Base-by-base conservation (phyloP, 2,329 filamentous ascomycete species). In the Colletotrichum scovillei region DNA sequence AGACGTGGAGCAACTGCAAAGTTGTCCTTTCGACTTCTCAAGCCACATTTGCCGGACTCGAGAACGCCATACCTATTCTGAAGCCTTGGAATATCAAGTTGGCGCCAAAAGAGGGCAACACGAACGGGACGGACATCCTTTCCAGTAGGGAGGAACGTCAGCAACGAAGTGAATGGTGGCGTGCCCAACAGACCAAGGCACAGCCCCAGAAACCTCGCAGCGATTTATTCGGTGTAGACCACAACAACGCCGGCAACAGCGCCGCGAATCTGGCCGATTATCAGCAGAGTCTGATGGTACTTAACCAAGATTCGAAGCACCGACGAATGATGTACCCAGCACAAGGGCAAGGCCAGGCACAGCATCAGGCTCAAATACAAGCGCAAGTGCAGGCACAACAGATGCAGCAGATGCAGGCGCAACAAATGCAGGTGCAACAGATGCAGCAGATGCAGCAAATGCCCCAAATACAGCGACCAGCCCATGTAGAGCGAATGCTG, bases 21-120 rank as follows among this genome's bases (percentile, higher is more conserved):
- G 81, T 93, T 49, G 87, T 86, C 0, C 86, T 93, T 5, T 92
- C 91, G 3, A 92, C 90, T 0, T 92, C 90, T 0, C 89, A 92
- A 76, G 88, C 90, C 4, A 86, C 86, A 5, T 91, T 89, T 66
- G 85, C 88, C 1, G 87, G 87, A 1, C 81, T 92, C 2, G 85
- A 88, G 28, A 88, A 92, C 71, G 80, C 81, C 14, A 87, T 90
- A 1, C 91, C 91, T 0, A 81, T 79, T 4, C 84, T 93, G 46
- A 78, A 83, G 1, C 85, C 89, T 0, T 93, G 91, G 91, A 86
- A 83, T 63, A 83, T 93, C 75, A 86, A 86, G 70, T 80, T 91
- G 7, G 82, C 78, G 16, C 80, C 82, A 35, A 80, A 80, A 63
- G 63, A 71, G 14, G 60, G 59, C 24, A 60, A 38, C 16, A 63